phyloP scores from a whole-genome alignment of 768 basidiomycete species.

The Russula lepida region DNA sequence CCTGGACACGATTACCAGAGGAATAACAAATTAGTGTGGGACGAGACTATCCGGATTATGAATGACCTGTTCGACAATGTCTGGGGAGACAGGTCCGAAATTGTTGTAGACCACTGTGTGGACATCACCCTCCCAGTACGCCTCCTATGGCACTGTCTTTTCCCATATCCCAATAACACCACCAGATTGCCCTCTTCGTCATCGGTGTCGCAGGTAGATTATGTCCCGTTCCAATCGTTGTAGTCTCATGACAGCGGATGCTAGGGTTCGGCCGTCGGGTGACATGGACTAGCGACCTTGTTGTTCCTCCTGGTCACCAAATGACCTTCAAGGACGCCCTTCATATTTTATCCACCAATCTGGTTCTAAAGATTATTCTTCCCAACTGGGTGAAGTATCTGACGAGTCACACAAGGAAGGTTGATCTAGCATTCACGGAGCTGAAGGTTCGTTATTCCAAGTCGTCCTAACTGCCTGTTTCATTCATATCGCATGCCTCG shows the following conservation, averaged over 20 bases:
- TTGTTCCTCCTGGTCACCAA: conserved; percentile 35
- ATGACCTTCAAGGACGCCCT: conserved; percentile 46
- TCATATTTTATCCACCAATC: conserved; percentile 33
- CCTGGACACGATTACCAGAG: conserved; percentile 18
- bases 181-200: conserved; percentile 46
- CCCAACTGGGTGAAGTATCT: conserved; percentile 36
- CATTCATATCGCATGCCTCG: background rate
- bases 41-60: conserved; percentile 30
- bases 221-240: background rate
- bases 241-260: background rate
- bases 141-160: background rate
- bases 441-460: conserved; percentile 29
- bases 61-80: conserved; percentile 32
- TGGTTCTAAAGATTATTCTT: conserved; percentile 32
- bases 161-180: background rate
- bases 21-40: conserved; percentile 35
- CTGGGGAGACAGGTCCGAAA: conserved; percentile 37
- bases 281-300: conserved; percentile 40
- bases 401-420: conserved; percentile 28
- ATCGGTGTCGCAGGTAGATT: conserved; percentile 40
- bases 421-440: conserved; percentile 36
- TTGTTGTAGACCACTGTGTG: conserved; percentile 39
- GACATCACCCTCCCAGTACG: conserved; percentile 50
- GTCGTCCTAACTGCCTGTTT: background rate
- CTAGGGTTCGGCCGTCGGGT: conserved; percentile 42